Conservation (phyloP, 139 green algal genomes). For the Chlamydomonas eustigma region DNA sequence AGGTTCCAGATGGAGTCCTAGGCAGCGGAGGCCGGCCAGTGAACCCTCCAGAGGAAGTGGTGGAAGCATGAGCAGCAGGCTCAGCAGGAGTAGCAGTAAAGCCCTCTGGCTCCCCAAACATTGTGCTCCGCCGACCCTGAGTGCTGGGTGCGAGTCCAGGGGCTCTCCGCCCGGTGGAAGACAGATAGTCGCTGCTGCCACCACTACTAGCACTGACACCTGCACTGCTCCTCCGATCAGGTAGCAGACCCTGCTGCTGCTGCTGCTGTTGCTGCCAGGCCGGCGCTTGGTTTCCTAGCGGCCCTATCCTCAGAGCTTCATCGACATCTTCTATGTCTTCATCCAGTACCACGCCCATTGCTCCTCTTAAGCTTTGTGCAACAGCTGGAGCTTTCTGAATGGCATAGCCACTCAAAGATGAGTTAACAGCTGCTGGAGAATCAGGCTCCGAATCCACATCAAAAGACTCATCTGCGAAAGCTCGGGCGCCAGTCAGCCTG, state of each 20-base stretch:
- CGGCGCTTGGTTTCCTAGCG: neutral
- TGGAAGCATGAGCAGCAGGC: no score
- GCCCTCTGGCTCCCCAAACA: neutral
- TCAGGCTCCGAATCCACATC: neutral
- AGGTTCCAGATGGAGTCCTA: neutral
- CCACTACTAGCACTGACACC: neutral
- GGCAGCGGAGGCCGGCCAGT: neutral
- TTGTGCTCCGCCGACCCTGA: neutral
- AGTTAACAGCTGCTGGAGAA: neutral
- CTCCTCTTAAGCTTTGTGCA: neutral
- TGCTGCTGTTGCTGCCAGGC: neutral
- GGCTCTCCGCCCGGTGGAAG: neutral
- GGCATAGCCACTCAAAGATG: neutral
- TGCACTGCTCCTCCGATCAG: neutral
- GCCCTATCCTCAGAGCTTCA: neutral
- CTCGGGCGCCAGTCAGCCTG: neutral
- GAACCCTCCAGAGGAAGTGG: neutral
- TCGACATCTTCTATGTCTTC: conserved; percentile 14
- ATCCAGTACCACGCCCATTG: conserved; percentile 6
- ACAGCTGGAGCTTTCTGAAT: no score
- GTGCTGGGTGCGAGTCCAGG: neutral
- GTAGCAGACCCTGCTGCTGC: neutral
- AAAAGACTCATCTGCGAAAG: conserved; percentile 3
- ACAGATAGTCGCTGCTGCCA: neutral
- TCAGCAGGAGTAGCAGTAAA: no score